phyloP scores from a whole-genome alignment of 1,139 yeast genomes.

The Suhomyces ambrosiae region DNA sequence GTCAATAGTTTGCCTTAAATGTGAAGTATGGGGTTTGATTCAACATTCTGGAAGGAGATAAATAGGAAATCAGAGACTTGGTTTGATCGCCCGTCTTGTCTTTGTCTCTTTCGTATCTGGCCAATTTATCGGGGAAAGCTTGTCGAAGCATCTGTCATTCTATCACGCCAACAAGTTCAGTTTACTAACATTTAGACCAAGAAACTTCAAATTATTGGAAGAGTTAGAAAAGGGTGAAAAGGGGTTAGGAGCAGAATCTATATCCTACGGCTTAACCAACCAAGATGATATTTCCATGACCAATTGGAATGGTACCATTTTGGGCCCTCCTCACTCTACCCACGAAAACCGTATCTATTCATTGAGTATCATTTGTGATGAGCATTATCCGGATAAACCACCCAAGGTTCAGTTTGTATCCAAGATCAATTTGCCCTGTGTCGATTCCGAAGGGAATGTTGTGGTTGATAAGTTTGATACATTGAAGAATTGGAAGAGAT shows the following conservation, averaged over 20 bases:
- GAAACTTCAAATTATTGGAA: conserved; percentile 90
- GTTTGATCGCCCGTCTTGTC: too few species aligned
- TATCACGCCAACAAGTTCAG: not conserved
- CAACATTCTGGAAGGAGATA: too few species aligned
- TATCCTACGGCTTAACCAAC: conserved; percentile 88
- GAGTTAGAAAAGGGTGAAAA: conserved; percentile 98
- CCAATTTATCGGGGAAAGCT: too few species aligned
- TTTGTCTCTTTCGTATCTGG: too few species aligned
- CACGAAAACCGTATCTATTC: conserved; percentile 95
- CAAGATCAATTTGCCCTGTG: conserved; percentile 89
- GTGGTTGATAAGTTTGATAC: conserved; percentile 63
- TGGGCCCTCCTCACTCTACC: conserved; percentile 94
- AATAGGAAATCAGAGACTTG: too few species aligned
- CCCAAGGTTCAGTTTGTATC: conserved; percentile 80
- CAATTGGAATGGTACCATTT: conserved; percentile 91
- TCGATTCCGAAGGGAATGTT: conserved; percentile 71
- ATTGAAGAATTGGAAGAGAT: conserved; percentile 81
- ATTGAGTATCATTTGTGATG: conserved; percentile 78
- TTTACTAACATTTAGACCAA: conserved; percentile 55
- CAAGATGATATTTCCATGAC: conserved; percentile 92
- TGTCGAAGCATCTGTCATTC: not conserved
- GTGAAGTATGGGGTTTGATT: too few species aligned
- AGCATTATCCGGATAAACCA: conserved; percentile 83
- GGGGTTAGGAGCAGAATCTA: conserved; percentile 95
- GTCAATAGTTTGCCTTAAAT: too few species aligned